These are phyloP conservation scores for Candida khao-thaluensis DNA, from an alignment of 805 yeast genomes.

Conservation along the genomic window DNA sequence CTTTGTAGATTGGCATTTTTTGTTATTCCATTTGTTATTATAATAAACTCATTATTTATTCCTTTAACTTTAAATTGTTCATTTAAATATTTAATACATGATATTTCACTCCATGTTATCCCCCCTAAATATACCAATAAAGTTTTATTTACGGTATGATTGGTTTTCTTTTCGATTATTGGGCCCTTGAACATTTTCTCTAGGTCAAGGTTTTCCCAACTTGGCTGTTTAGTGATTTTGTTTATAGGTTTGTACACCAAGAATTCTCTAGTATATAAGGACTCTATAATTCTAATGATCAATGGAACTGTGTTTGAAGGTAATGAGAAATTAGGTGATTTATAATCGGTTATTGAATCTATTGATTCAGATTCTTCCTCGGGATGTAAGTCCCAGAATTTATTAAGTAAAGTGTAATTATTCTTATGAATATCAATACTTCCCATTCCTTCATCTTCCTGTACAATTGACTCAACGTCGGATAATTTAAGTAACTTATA, in stretches of 20 bases:
- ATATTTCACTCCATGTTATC: conserved; percentile 77
- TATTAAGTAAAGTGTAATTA: conserved; percentile 37
- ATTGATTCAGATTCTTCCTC: conserved; percentile 22
- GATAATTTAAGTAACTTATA: conserved; percentile 46
- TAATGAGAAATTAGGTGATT: conserved; percentile 59
- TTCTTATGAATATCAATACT: conserved; percentile 29
- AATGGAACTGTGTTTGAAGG: conserved; percentile 82
- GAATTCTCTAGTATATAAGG: conserved; percentile 58
- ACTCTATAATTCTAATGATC: conserved; percentile 64
- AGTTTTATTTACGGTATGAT: conserved; percentile 18
- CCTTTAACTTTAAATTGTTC: conserved; percentile 31
- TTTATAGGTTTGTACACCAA: conserved; percentile 40
- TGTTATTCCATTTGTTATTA: conserved; percentile 46
- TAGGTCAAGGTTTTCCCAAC: conserved; percentile 45
- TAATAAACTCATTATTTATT: conserved; percentile 34
- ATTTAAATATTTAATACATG: conserved; percentile 66
- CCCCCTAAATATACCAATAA: conserved; percentile 77
- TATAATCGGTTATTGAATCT: conserved; percentile 26
- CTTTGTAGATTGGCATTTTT: conserved; percentile 6
- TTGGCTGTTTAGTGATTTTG: conserved; percentile 35
- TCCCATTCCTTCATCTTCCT: conserved; percentile 31
- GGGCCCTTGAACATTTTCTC: conserved; percentile 44
- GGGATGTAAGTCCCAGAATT: conserved; percentile 52
- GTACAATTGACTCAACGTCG: conserved; percentile 18
- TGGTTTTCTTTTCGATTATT: conserved; percentile 35